phyloP scores from a whole-genome alignment of 169 alveolate genomes.

The Condylostoma magnum region DNA sequence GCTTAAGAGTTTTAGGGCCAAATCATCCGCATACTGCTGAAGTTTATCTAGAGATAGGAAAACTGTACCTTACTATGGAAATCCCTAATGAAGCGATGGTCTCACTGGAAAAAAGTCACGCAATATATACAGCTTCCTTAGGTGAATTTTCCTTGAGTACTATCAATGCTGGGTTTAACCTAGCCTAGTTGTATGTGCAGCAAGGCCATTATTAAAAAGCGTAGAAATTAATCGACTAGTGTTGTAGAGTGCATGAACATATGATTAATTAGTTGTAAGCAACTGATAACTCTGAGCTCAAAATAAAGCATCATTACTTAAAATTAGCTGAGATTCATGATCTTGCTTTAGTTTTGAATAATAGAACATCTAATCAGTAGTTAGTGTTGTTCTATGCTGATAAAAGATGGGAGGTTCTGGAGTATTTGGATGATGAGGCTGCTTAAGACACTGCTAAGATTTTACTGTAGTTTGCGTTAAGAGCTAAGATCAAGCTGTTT shows the following conservation, averaged over 20 bases:
- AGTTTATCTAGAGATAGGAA: slow-evolving; percentile 57
- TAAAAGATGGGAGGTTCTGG: background rate
- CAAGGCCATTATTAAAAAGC: background rate
- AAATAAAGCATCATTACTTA: no score
- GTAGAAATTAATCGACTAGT: background rate
- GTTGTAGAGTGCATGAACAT: background rate
- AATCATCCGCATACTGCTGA: slow-evolving; percentile 71
- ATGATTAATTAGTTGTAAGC: background rate
- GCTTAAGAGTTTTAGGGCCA: slow-evolving; percentile 57
- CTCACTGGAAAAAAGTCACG: slow-evolving; percentile 44
- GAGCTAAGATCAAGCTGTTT: background rate
- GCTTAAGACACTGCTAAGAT: background rate
- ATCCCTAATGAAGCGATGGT: slow-evolving; percentile 44
- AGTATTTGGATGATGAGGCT: background rate
- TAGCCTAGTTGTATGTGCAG: background rate
- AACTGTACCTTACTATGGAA: slow-evolving; percentile 40
- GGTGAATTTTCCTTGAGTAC: background rate
- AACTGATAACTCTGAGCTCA: background rate
- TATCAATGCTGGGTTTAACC: background rate
- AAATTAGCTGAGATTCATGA: background rate
- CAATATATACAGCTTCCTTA: slow-evolving; percentile 33
- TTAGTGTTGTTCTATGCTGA: background rate
- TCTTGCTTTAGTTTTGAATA: background rate
- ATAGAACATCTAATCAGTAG: background rate
- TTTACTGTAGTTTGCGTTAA: background rate